Base-by-base conservation (phyloP, 495 filamentous ascomycete genomes). In the Aspergillus kassunensis region DNA sequence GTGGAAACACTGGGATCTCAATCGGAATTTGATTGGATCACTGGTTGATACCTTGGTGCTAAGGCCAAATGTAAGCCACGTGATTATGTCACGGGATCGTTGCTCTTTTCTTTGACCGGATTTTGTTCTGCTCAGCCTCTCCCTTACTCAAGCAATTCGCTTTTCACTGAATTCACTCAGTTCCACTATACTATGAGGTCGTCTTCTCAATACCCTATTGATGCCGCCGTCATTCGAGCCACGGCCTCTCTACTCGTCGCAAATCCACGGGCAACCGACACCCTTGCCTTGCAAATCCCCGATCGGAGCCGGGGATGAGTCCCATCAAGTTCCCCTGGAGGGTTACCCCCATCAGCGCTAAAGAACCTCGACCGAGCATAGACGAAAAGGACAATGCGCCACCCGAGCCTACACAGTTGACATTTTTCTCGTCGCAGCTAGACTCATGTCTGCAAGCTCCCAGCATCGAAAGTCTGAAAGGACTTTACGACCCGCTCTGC, bases 361-460 rank as follows among this genome's bases (percentile, higher is more conserved):
- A 36, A 36, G 30, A 39, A 7, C 20, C 31, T 16, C 31, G 31
- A 44, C 23, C 16, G 1, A 16, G 7, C 12, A 1, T 23, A 9
- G 51, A 53, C n/a, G 42, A 46, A 16, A 53, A 53, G 42, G 42
- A 46, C 1, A 19, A 15, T 21, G 18, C 11, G 5, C 34, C 34
- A 12, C 12, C 31, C 3, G 42, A 53, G 15, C 51, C 75, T 8
- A 87, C 80, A 57, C 80, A 89, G 3, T 91, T 90, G 65, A 89
- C 85, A 56, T 95, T 95, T 68, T 95, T 95, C 68, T 91, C 88
- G 1, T 89, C 91, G 2, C 85, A 87, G 21, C 80, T 87, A 65
- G 88, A 95, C 56, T 81, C 86, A 19, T 87, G 86, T 9, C 83
- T 95, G 46, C 86, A 93, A 55, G 86, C 89, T 7, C 75, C 85